These are phyloP conservation scores for Cyberlindnera japonica DNA, from an alignment of 805 yeast genomes.

Conservation along the genomic window DNA sequence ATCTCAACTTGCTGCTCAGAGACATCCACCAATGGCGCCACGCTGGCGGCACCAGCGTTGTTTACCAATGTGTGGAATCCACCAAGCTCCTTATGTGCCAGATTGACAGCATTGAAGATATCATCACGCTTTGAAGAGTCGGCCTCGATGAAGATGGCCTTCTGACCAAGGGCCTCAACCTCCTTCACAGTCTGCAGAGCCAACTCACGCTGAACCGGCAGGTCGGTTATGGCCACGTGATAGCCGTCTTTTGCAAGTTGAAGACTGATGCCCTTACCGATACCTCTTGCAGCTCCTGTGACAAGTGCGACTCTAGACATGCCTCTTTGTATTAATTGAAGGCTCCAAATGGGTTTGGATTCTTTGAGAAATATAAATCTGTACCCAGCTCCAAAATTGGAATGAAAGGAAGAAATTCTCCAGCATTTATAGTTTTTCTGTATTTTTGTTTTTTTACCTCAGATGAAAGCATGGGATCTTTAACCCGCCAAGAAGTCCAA, in stretches of 20 bases:
- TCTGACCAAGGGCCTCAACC: constrained; percentile 17
- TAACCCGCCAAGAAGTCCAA: too few species aligned
- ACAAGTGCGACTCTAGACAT: constrained; percentile 51
- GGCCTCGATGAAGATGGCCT: constrained; percentile 23
- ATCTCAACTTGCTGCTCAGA: constrained; percentile 27
- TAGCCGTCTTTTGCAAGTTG: constrained; percentile 80
- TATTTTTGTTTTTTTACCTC: too few species aligned
- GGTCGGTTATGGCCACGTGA: constrained; percentile 28
- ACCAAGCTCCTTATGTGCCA: constrained; percentile 29
- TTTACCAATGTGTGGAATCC: constrained; percentile 32
- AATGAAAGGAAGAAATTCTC: neutral
- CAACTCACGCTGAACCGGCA: constrained; percentile 19
- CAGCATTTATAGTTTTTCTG: too few species aligned
- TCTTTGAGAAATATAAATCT: neutral
- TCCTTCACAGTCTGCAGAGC: constrained; percentile 23
- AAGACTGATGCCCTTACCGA: constrained; percentile 75
- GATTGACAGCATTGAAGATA: constrained; percentile 26
- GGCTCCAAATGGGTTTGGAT: neutral
- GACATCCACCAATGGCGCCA: constrained; percentile 26
- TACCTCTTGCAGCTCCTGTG: constrained; percentile 88
- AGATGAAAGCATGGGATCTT: too few species aligned
- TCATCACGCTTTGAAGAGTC: constrained; percentile 25
- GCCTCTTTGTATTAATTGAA: neutral
- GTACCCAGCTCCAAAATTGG: neutral
- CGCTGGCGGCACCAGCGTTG: constrained; percentile 33